Base-by-base conservation (phyloP, 1,284 basidiomycete genomes). In the Boletellus deceptivus region DNA sequence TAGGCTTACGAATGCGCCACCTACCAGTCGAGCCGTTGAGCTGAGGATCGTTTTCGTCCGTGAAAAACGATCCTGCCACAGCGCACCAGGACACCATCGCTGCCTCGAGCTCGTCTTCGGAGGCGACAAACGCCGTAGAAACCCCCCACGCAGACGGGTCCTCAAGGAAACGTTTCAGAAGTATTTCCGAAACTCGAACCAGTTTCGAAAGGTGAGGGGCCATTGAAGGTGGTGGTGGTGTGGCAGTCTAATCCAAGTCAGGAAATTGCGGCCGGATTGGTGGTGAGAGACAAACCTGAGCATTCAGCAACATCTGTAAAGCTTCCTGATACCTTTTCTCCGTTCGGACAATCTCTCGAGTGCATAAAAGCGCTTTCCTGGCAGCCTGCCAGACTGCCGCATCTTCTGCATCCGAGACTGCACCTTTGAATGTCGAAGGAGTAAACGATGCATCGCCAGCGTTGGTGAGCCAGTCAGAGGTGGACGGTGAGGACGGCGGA, bases 81-180 rank as follows among this genome's bases (percentile, higher is more conserved):
- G 75, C 72, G 55, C 80, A 84, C 84, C 84, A 88, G 3, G 75
- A 72, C 17, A 82, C 77, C 61, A 83, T 77, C 4, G 81, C 78
- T 6, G 62, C 60, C 58, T 84, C 84, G 20, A 86, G 62, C 22
- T 73, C 74, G 40, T 78, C 74, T 55, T 83, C 78, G 41, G 68
- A 71, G 0, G 70, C 72, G 31, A 86, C 67, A 58, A 87, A 83
- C 3, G 84, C 81, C 0, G 72, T 65, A 17, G 82, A 78, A 27
- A 86, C 76, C 8, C 82, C 84, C 69, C 75, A 77, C 1, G 79
- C 80, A 36, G 78, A 82, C 9, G 83, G 82, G 47, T 84, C 82
- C 39, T 77, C 74, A 35, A 79, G 72, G 59, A 85, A 76, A 8
- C 69, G 69, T 6, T 65, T 62, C 3, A 83, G 61, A 40, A 85